A percentile compares a stretch with the other conserved stretches of the same genome.
Evolutionary conservation across 441 rosid genomes (phyloP).

Genomic region (Omphalea diandra): DNA sequence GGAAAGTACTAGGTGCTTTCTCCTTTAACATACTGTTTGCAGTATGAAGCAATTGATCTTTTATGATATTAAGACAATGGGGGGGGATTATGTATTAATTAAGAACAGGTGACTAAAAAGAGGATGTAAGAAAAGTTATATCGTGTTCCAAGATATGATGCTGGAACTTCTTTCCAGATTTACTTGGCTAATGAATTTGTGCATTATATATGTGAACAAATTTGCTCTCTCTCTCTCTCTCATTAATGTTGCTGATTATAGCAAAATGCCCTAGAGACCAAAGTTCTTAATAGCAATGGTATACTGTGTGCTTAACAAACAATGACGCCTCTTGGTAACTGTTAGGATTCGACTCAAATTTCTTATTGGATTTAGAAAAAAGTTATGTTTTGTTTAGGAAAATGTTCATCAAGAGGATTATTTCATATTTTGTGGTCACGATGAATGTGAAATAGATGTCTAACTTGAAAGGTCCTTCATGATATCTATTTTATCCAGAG

Average conservation of each 20-base stretch:
- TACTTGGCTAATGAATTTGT: not conserved
- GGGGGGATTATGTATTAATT: conserved; percentile 18
- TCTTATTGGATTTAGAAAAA: no score
- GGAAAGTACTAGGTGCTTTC: no score
- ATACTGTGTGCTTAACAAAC: not conserved
- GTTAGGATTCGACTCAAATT: no score
- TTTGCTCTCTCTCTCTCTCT: not conserved
- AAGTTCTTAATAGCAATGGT: not conserved
- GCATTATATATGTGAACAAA: not conserved
- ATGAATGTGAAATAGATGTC: no score
- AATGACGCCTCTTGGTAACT: no score
- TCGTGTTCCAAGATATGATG: conserved; percentile 10
- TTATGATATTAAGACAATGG: conserved; percentile 1
- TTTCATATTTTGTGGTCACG: no score
- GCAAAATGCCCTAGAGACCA: not conserved
- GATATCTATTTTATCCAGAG: no score
- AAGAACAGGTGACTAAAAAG: not conserved
- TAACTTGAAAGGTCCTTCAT: no score
- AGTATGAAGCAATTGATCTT: not conserved
- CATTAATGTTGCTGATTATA: not conserved
- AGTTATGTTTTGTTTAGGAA: no score
- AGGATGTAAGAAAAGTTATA: not conserved
- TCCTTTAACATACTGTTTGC: not conserved
- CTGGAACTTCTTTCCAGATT: not conserved
- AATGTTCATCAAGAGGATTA: no score